These are phyloP conservation scores for Phaffia tasmanica DNA, from an alignment of 768 basidiomycete species.

Conservation along the genomic window DNA sequence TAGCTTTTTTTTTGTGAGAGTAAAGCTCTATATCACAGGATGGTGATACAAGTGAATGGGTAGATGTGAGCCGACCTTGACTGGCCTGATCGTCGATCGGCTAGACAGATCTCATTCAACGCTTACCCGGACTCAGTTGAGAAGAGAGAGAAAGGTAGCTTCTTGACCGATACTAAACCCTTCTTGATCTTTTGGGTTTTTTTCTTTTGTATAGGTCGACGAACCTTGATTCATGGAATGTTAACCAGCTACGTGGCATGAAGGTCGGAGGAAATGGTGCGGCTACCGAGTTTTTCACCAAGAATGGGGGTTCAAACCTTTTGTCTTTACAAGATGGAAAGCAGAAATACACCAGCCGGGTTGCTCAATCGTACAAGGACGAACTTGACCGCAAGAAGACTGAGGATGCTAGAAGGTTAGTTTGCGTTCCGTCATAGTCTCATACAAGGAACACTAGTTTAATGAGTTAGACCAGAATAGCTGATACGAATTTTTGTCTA, in stretches of 20 bases:
- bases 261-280: slow-evolving; percentile 88
- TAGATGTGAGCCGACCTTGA: neutral
- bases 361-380: slow-evolving; percentile 82
- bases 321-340: slow-evolving; percentile 65
- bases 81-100: neutral
- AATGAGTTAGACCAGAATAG: neutral
- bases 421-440: slow-evolving; percentile 9
- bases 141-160: slow-evolving; percentile 2
- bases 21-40: neutral
- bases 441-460: neutral
- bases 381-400: slow-evolving; percentile 68
- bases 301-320: slow-evolving; percentile 65
- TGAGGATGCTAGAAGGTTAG: slow-evolving; percentile 61
- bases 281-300: slow-evolving; percentile 77
- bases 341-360: slow-evolving; percentile 75
- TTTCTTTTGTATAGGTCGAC: slow-evolving; percentile 56
- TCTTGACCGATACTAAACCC: slow-evolving; percentile 4
- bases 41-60: neutral
- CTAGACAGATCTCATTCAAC: neutral
- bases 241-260: slow-evolving; percentile 83
- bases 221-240: slow-evolving; percentile 89
- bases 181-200: slow-evolving; percentile 7
- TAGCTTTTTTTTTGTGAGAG: slow-evolving; percentile 20
- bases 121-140: neutral
- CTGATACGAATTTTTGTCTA: slow-evolving; percentile 32